phyloP scores from a whole-genome alignment of 441 rosid species.

The Dalechampia spathulata region DNA sequence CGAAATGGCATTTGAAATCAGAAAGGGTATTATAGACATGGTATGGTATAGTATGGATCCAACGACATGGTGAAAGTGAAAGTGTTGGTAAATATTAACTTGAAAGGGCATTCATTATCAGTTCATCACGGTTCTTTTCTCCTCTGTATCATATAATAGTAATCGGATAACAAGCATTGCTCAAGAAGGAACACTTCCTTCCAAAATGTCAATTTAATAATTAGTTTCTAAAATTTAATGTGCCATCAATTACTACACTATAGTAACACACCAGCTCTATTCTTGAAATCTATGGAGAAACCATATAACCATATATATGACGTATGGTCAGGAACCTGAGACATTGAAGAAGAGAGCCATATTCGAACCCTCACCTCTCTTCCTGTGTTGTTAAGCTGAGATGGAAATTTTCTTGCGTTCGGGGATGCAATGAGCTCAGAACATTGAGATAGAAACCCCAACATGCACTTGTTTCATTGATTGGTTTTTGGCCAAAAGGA shows the following conservation, averaged over 20 bases:
- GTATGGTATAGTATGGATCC: no score
- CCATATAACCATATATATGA: not conserved
- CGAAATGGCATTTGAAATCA: no score
- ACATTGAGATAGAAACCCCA: conserved; percentile 60
- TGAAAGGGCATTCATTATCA: not conserved
- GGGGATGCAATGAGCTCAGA: conserved; percentile 19
- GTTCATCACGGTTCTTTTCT: not conserved
- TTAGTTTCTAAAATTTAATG: not conserved
- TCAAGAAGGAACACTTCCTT: no score
- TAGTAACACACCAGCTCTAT: not conserved
- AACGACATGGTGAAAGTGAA: no score
- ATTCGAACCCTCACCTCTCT: not conserved
- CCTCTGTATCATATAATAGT: not conserved
- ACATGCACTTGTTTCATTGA: conserved; percentile 37
- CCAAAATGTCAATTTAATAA: not conserved
- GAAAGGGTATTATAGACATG: no score
- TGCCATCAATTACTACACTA: not conserved
- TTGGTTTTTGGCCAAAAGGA: conserved; percentile 66
- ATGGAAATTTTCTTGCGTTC: not conserved
- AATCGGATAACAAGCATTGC: not conserved
- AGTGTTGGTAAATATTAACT: no score
- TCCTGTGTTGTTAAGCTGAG: not conserved
- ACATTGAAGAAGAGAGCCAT: not conserved
- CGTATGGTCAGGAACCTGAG: not conserved
- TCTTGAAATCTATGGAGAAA: not conserved